Evolutionary conservation across 2,329 filamentous ascomycete genomes (phyloP).

Genomic region (Diaporthe sp.): DNA sequence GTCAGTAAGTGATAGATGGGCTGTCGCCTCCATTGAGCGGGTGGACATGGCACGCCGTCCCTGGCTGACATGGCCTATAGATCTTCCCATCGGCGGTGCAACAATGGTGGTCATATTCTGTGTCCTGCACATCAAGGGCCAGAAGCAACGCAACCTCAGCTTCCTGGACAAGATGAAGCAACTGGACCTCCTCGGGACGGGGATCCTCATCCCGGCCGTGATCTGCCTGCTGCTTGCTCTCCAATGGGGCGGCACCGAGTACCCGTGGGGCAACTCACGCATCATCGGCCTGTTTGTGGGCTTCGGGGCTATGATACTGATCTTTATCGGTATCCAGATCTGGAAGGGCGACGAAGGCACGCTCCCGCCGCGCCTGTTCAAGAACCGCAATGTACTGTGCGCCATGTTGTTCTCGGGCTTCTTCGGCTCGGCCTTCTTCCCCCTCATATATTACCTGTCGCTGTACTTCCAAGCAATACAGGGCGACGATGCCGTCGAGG

Average conservation of each 20-base stretch:
- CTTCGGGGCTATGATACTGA: constrained; percentile 58
- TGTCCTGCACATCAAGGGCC: constrained; percentile 57
- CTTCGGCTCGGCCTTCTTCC: constrained; percentile 66
- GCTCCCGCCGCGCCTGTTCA: constrained; percentile 64
- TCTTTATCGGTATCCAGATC: constrained; percentile 63
- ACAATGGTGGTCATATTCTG: constrained; percentile 63
- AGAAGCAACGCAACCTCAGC: constrained; percentile 50
- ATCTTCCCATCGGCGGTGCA: constrained; percentile 61
- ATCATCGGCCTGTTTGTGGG: constrained; percentile 67
- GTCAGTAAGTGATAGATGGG: constrained; percentile 43
- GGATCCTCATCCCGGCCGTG: constrained; percentile 66
- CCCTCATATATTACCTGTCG: constrained; percentile 67
- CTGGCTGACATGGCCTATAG: constrained; percentile 31
- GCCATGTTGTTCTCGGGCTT: constrained; percentile 60
- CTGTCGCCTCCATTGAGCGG: background rate
- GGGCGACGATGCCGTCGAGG: constrained; percentile 65
- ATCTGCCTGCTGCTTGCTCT: constrained; percentile 68
- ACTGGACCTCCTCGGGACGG: constrained; percentile 64
- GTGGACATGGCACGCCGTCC: background rate
- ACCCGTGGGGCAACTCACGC: constrained; percentile 63
- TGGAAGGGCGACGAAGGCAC: constrained; percentile 63
- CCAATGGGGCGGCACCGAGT: constrained; percentile 68
- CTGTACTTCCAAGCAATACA: constrained; percentile 69
- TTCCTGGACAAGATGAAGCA: constrained; percentile 56
- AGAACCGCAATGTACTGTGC: constrained; percentile 57